phyloP scores from a whole-genome alignment of 2,329 filamentous ascomycete species.

The Colletotrichum destructivum region DNA sequence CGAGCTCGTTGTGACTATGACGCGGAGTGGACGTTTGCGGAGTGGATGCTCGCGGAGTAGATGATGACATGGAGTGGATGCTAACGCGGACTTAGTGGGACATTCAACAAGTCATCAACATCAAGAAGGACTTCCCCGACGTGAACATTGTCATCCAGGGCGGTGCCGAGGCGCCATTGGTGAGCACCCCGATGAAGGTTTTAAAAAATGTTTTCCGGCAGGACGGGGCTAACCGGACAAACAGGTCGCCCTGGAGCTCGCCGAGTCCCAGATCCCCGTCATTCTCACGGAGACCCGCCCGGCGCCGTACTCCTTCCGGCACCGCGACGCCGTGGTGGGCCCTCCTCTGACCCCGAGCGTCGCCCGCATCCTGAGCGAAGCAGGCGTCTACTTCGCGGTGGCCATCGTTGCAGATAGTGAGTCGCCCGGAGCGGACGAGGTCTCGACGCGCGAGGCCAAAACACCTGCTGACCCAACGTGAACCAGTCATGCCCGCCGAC shows the following conservation, averaged over 20 bases:
- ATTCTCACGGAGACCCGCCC: constrained; percentile 58
- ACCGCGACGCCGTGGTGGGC: constrained; percentile 55
- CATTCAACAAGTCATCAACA: constrained; percentile 56
- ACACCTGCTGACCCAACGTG: background rate
- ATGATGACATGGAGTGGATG: background rate
- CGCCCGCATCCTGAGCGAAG: constrained; percentile 56
- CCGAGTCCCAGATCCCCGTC: constrained; percentile 57
- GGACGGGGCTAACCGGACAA: background rate
- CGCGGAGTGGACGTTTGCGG: background rate
- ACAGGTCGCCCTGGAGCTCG: constrained; percentile 57
- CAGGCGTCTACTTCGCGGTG: constrained; percentile 56
- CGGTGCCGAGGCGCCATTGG: constrained; percentile 55
- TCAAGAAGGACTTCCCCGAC: constrained; percentile 53
- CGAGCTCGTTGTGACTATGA: background rate
- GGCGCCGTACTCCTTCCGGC: constrained; percentile 54
- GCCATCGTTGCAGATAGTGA: constrained; percentile 48
- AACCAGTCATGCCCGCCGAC: constrained; percentile 49
- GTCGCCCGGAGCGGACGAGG: background rate
- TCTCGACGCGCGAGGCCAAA: background rate
- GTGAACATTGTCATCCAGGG: constrained; percentile 57
- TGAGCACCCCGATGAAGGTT: constrained; percentile 42
- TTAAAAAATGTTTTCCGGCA: background rate
- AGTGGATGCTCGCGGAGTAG: background rate
- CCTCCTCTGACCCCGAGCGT: constrained; percentile 59
- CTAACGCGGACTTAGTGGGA: constrained; percentile 52